Evolutionary conservation across 1,284 basidiomycete genomes (phyloP), one percentile per base, ranked within the genome.

Genomic region (Microbotryum violaceum): DNA sequence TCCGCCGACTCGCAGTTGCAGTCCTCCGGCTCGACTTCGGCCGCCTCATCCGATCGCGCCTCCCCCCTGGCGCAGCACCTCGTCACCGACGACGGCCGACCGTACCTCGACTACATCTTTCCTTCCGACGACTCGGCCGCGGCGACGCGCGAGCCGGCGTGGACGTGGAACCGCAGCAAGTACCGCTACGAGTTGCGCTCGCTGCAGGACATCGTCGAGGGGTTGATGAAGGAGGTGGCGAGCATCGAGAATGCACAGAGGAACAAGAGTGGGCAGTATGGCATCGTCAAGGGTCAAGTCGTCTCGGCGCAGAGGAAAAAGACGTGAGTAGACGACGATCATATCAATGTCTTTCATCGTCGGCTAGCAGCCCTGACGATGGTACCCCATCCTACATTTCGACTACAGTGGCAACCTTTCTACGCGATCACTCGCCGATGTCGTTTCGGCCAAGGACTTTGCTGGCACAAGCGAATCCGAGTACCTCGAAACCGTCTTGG

Each of bases 301-400:
- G 85, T 86, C n/a, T 87, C 91, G 73, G 85, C 97, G 79, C 91
- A 97, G 75, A 85, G 94, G 67, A 97, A 92, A 82, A 89, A 90
- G 80, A 85, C 84, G 90, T 93, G 74, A 70, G 85, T 77, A 27
- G 16, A 20, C 49, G 10, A 56, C n/a, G 44, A 18, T 9, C 16
- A 16, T n/a, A 4, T 20, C 27, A 6, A 3, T 3, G 18, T 4
- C 52, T 25, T 29, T 9, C 8, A n/a, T 37, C n/a, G 31, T 52
- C 7, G 25, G 16, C 10, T 27, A 48, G 25, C n/a, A n/a, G 21
- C 16, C 4, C 47, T 48, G 47, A 48, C 16, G 25, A 44, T 27
- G 25, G 29, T 37, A n/a, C 14, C 1, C 44, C 33, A 25, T 10
- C 29, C 18, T 27, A 14, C 8, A 8, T 59, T 57, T 54, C 55